Conservation (phyloP, 306 rosid species). For the Pachyrhizus erosus region DNA sequence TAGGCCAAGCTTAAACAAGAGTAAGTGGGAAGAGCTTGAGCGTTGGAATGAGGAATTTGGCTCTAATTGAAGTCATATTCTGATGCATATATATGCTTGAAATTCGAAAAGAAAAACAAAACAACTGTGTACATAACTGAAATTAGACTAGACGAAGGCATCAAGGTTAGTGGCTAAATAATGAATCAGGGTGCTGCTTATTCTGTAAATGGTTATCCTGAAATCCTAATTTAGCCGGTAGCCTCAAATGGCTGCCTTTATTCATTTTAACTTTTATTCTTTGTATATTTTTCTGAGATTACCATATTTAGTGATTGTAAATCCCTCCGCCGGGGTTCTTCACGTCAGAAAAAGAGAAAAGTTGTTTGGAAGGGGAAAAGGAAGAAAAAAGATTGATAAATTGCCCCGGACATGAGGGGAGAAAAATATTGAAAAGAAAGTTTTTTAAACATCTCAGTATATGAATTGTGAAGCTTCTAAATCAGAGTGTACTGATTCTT, state of each 20-base stretch:
- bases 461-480: background rate
- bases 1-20: conserved; percentile 91
- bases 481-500: background rate
- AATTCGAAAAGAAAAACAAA: background rate
- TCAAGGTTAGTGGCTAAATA: conserved; percentile 21
- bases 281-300: background rate
- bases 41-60: conserved; percentile 91
- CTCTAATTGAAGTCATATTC: conserved; percentile 62
- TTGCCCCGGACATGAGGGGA: background rate
- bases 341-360: too few species aligned
- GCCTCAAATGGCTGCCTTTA: background rate
- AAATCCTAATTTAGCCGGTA: background rate
- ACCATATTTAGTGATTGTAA: background rate
- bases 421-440: background rate
- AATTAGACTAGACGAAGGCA: conserved; percentile 23
- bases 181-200: conserved; percentile 4
- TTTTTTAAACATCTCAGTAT: background rate
- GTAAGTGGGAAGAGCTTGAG: conserved; percentile 94
- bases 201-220: conserved; percentile 33
- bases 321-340: too few species aligned
- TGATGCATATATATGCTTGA: background rate
- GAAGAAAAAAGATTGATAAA: too few species aligned
- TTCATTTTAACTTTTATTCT: conserved; percentile 3
- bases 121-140: conserved; percentile 14
- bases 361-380: too few species aligned